Evolutionary conservation across 2,329 filamentous ascomycete species (phyloP), one percentile per base, ranked within the genome.

Genomic region (Dendryphion nanum): DNA sequence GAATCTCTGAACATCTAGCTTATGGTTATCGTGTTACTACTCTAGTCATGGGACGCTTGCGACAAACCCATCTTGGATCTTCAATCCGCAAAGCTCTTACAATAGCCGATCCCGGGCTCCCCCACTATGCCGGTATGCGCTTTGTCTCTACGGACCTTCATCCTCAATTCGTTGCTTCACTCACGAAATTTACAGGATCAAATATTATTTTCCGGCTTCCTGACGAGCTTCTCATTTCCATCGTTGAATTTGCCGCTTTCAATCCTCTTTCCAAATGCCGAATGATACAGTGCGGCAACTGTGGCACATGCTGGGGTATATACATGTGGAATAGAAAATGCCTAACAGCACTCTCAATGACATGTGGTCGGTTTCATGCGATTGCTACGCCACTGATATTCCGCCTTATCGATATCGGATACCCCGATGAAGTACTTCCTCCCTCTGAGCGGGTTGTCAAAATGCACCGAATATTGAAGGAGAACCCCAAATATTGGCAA

Each of bases 191-290:
- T n/a, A n/a, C n/a, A n/a, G 23, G 18, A 16, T 12, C 32, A 15
- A 29, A 19, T 5, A 29, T 21, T n/a, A 37, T 41, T 5, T 23
- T 41, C 12, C 18, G 23, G 20, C 33, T 41, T 12, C 39, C 39
- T 8, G 14, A 41, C 10, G 39, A 41, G 30, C 29, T 41, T 14
- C 35, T 41, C 8, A 30, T 33, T 13, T 26, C 4, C 5, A 37
- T 41, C n/a, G 30, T 41, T 23, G 30, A 41, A 18, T 30, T 33
- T 13, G 33, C 34, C 6, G 17, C 29, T 19, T 39, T 35, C 17
- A 18, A 35, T n/a, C 23, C 24, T 21, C 13, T n/a, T n/a, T n/a
- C n/a, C n/a, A n/a, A n/a, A n/a, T n/a, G n/a, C n/a, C n/a, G n/a
- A n/a, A n/a, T n/a, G n/a, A n/a, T n/a, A n/a, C n/a, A n/a, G n/a